Evolutionary conservation across 768 basidiomycete genomes (phyloP), one percentile per base, ranked within the genome.

Genomic region (Rhodocollybia butyracea): DNA sequence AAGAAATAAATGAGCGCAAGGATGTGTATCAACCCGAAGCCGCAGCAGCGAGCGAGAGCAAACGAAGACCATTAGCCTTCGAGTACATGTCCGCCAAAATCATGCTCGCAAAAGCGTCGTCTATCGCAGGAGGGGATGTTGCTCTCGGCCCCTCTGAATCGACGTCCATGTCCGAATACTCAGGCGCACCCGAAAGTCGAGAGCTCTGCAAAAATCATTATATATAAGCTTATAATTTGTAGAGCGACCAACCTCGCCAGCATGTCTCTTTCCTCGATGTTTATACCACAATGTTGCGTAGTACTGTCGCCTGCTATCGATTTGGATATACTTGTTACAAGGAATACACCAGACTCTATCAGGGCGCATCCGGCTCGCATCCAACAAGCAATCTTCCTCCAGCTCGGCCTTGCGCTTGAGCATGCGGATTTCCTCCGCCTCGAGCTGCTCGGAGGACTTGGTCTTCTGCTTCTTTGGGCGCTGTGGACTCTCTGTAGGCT

Each of bases 71-170:
- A 31, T 36, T 31, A 5, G 48, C 48, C 13, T 50, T 50, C 11
- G 48, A 50, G 22, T 50, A 50, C 48, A 50, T 50, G 12, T 36
- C 34, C 32, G 48, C 48, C n/a, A 50, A 26, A 21, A 50, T 50
- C 13, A 36, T 50, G 6, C n/a, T 50, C 48, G 48, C 48, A 24
- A 50, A 38, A 26, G 48, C 48, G 21, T 50, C 48, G 32, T 50
- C 48, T 10, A 50, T 50, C 30, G 38, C 22, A 21, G 48, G 48
- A 11, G 26, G 0, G 41, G 21, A 42, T 21, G 19, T 5, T 15
- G 22, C 48, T 12, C 5, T 15, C 21, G 13, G 8, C 15, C 6
- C 39, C 8, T 40, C 39, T 19, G 21, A 36, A 10, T 30, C 48
- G 24, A 50, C 32, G 19, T 50, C 48, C 13, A 36, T 15, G 34